A percentile compares a stretch with the other conserved stretches of the same genome.
phyloP scores from a whole-genome alignment of 306 rosid species.

The Albizia julibrissin region DNA sequence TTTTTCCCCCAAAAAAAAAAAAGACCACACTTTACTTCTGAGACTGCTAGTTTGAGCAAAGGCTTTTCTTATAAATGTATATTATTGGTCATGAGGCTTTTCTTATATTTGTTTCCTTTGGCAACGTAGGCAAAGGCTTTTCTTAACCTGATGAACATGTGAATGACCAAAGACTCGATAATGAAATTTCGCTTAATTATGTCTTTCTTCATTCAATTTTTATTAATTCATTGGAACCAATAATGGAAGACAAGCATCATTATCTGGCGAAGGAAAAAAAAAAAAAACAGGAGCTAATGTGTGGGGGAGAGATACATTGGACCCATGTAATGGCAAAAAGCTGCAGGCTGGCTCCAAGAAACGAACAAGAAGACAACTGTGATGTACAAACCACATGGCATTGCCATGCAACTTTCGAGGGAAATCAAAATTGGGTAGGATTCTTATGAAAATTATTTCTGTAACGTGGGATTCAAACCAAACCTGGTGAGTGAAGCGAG shows the following conservation, averaged over 20 bases:
- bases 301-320: background rate
- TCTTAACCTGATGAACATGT: background rate
- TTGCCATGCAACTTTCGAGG: background rate
- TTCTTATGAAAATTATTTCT: background rate
- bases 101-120: background rate
- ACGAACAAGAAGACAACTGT: background rate
- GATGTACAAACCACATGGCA: background rate
- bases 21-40: background rate
- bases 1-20: background rate
- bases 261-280: background rate
- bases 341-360: conserved; percentile 2
- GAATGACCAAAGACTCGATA: background rate
- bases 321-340: background rate
- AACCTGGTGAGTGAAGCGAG: background rate
- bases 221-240: background rate
- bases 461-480: background rate
- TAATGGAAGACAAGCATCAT: background rate
- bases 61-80: background rate
- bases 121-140: background rate
- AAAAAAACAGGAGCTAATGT: background rate
- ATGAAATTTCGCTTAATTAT: background rate
- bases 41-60: background rate
- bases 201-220: background rate
- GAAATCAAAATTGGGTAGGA: background rate
- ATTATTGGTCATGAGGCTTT: too few relatives aligned